A percentile compares a stretch with the other conserved stretches of the same genome.
phyloP scores from a whole-genome alignment of 768 basidiomycete genomes.

The Leccinum disarticulatum region DNA sequence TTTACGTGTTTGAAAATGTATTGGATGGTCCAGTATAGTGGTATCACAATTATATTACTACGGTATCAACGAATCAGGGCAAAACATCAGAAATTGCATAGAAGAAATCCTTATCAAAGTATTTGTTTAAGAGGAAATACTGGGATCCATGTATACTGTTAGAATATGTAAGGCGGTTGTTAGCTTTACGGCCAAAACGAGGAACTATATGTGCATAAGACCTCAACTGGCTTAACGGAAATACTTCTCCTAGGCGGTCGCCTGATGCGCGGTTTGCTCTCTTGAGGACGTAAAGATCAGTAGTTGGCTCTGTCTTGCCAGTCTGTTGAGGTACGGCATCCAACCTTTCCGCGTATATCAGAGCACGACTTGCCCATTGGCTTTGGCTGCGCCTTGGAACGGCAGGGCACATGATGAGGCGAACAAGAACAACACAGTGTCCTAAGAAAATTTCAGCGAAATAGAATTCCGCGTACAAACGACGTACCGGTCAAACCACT shows the following conservation, averaged over 20 bases:
- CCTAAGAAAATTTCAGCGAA: not conserved
- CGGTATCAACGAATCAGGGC: not conserved
- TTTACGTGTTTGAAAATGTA: too few relatives aligned
- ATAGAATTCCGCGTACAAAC: not conserved
- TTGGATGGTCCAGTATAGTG: too few relatives aligned
- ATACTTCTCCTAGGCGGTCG: not conserved
- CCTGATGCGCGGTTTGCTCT: not conserved
- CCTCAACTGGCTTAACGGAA: not conserved
- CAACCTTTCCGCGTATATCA: not conserved
- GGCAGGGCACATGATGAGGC: not conserved
- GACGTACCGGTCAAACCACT: not conserved
- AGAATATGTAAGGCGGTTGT: not conserved
- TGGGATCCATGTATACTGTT: not conserved
- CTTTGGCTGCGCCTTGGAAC: not conserved
- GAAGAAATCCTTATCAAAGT: conserved; percentile 3
- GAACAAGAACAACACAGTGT: not conserved
- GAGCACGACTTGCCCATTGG: not conserved
- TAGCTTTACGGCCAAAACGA: not conserved
- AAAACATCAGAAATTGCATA: not conserved
- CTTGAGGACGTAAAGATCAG: not conserved
- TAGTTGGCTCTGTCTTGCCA: not conserved
- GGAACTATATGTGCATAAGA: conserved; percentile 1
- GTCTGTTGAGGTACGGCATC: not conserved
- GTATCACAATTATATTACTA: too few relatives aligned
- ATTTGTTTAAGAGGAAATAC: not conserved